Conservation (phyloP, 169 alveolate genomes). For the Plasmodium inui region DNA sequence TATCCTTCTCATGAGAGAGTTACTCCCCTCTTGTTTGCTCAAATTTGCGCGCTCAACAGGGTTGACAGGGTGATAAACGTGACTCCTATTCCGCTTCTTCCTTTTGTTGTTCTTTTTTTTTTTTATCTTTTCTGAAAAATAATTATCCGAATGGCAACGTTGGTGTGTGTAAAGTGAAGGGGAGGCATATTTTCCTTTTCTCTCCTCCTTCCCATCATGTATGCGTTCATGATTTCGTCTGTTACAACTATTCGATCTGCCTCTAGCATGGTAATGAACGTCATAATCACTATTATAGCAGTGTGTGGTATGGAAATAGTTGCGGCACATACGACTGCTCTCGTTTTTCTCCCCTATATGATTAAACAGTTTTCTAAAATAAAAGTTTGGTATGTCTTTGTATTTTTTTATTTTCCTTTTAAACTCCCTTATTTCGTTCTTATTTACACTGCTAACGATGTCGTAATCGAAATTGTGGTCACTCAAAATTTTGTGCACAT, state of each 20-base stretch:
- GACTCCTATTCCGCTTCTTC: background rate
- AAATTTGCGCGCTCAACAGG: slow-evolving; percentile 14
- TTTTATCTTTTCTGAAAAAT: slow-evolving; percentile 36
- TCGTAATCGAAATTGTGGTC: slow-evolving; percentile 16
- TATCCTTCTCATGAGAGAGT: background rate
- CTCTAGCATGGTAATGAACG: background rate
- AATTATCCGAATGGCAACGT: slow-evolving; percentile 53
- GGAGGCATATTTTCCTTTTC: background rate
- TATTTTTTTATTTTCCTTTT: slow-evolving; percentile 32
- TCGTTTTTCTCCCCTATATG: slow-evolving; percentile 17
- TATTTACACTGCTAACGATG: slow-evolving; percentile 23
- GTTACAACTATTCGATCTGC: background rate
- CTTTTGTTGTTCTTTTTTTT: slow-evolving; percentile 8
- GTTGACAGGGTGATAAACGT: background rate
- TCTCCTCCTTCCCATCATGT: slow-evolving; percentile 9
- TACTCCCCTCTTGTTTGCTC: background rate
- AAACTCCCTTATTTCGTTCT: slow-evolving; percentile 29
- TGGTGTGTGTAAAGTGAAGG: slow-evolving; percentile 7
- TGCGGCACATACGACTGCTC: background rate
- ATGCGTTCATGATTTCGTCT: background rate
- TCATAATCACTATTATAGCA: slow-evolving; percentile 19
- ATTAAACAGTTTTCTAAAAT: slow-evolving; percentile 35
- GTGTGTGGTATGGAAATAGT: background rate
- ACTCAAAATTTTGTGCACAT: slow-evolving; percentile 36
- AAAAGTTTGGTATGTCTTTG: slow-evolving; percentile 30